phyloP scores from a whole-genome alignment of 2,329 filamentous ascomycete genomes.

The Diaporthe caulivora region DNA sequence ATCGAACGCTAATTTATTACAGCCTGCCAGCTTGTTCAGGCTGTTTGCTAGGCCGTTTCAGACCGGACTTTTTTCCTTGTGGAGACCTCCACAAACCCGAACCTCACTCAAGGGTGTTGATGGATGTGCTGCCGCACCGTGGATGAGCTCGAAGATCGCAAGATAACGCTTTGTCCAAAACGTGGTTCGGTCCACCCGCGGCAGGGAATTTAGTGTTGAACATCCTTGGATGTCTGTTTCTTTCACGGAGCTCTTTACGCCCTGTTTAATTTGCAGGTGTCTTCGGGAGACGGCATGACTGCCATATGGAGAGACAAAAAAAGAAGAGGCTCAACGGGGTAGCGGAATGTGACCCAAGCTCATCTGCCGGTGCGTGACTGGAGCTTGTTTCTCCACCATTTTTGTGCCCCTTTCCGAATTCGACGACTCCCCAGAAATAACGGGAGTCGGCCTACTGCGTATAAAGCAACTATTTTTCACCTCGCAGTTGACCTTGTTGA shows the following conservation, averaged over 20 bases:
- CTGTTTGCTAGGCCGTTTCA: slow-evolving; percentile 28
- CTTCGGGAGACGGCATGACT: slow-evolving; percentile 6
- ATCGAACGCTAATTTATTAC: slow-evolving; percentile 7
- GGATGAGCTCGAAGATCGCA: not conserved
- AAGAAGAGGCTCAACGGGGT: slow-evolving; percentile 15
- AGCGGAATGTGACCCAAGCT: slow-evolving; percentile 12
- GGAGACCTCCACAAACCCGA: slow-evolving; percentile 22
- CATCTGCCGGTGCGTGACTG: slow-evolving; percentile 24
- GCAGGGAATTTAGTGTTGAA: not conserved
- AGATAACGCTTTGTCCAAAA: not conserved
- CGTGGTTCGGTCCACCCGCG: slow-evolving; percentile 10
- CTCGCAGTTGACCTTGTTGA: not conserved
- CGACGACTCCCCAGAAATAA: not conserved
- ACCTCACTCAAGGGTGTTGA: not conserved
- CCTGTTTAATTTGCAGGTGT: slow-evolving; percentile 12
- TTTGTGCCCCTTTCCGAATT: not conserved
- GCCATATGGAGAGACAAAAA: slow-evolving; percentile 9
- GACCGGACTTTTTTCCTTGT: not conserved
- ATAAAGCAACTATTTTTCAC: slow-evolving; percentile 4
- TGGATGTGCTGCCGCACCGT: not conserved
- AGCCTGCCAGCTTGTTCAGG: slow-evolving; percentile 20
- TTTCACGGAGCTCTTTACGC: not conserved
- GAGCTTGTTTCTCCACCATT: not conserved
- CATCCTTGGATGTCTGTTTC: not conserved
- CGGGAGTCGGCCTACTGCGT: not conserved